phyloP scores from a whole-genome alignment of 1,284 basidiomycete genomes.

The Apiotrichum gamsii region DNA sequence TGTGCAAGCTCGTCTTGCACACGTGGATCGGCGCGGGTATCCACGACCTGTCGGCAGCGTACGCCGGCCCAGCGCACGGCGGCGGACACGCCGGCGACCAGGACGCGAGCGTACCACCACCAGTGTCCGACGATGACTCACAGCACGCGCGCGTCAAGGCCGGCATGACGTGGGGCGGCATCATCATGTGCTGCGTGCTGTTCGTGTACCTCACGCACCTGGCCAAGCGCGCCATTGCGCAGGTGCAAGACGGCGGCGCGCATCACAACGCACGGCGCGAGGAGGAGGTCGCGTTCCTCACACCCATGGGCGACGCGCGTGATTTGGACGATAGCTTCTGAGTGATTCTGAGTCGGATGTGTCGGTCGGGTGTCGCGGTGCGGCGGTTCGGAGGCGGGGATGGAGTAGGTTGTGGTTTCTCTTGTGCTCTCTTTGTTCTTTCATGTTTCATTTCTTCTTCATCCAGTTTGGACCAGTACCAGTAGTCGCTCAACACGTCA shows the following conservation, averaged over 20 bases:
- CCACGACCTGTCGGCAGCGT: slow-evolving; percentile 31
- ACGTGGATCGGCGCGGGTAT: slow-evolving; percentile 41
- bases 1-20: slow-evolving; percentile 49
- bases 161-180: slow-evolving; percentile 37
- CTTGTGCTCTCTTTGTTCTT: not conserved
- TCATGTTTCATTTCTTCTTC: too few species aligned
- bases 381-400: too few species aligned
- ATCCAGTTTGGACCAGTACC: too few species aligned
- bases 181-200: slow-evolving; percentile 47
- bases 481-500: too few species aligned
- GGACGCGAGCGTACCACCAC: not conserved
- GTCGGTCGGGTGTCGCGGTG: too few species aligned
- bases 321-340: not conserved
- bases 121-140: slow-evolving; percentile 4
- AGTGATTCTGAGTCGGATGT: too few species aligned
- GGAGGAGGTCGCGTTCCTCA: slow-evolving; percentile 18
- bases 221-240: slow-evolving; percentile 45
- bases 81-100: not conserved
- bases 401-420: too few species aligned
- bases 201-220: slow-evolving; percentile 51
- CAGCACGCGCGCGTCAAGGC: slow-evolving; percentile 29
- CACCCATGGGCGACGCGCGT: slow-evolving; percentile 7
- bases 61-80: too few species aligned
- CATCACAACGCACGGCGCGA: slow-evolving; percentile 13
- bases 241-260: slow-evolving; percentile 34